Evolutionary conservation across 2,329 filamentous ascomycete species (phyloP), one percentile per base, ranked within the genome.

Genomic region (Curvularia verruculosa): DNA sequence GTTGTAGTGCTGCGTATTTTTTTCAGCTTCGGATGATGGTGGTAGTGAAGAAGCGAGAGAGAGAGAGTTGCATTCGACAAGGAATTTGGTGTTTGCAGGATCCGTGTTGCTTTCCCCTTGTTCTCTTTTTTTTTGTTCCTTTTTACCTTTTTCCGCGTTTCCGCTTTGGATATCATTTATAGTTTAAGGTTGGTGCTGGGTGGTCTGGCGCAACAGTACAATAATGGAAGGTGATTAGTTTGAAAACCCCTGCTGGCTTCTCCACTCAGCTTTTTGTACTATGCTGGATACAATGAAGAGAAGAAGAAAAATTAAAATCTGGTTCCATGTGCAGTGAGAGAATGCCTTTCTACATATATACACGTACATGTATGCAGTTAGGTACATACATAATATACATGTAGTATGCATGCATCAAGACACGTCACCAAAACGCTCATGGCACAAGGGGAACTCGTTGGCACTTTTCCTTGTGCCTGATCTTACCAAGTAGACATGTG

Each of bases 221-320:
- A 41, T 54, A 58, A 54, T 58, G 50, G 55, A 53, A 46, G 55
- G 46, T 37, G 55, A 58, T 46, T 54, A 40, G 34, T 21, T 37
- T 50, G 28, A 52, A 45, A 31, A 34, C 15, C 9, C 6, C 15
- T 31, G 23, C 40, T 37, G 21, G 37, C 24, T 52, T 12, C 40
- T 37, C 46, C 46, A 49, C 46, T 49, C 46, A 49, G 23, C 46
- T 34, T 39, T n/a, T 19, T 49, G 31, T 39, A 29, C 28, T 29
- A 28, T 12, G 31, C 39, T 49, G 46, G 23, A 26, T 6, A 8
- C n/a, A 36, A 29, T 51, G 19, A 18, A 28, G 29, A 15, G 26
- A 40, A 44, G 12, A 51, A 37, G 26, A 4, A 51, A 37, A 37
- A 4, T 24, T 26, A 10, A 41, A 21, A 12, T 7, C 24, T 41